phyloP scores from a whole-genome alignment of 805 yeast species.

The Metschnikowia kofuensis region DNA sequence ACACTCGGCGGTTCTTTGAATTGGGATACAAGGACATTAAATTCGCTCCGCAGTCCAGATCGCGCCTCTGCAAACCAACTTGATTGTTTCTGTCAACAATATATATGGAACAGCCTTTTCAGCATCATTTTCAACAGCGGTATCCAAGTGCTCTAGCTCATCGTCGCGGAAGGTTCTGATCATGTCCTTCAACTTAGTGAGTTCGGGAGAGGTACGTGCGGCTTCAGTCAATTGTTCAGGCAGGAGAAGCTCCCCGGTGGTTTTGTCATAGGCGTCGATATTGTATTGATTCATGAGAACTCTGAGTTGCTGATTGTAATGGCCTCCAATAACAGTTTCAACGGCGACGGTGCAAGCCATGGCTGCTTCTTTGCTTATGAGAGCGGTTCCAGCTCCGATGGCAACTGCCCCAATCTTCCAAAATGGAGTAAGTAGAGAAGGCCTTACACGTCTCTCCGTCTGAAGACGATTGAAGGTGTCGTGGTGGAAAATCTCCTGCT shows the following conservation, averaged over 20 bases:
- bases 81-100: constrained; percentile 83
- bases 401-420: constrained; percentile 92
- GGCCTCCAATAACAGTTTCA: constrained; percentile 96
- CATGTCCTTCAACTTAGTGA: constrained; percentile 53
- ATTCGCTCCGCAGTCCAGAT: constrained; percentile 88
- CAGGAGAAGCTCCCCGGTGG: constrained; percentile 28
- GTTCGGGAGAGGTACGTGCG: constrained; percentile 48
- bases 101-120: constrained; percentile 90
- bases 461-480: constrained; percentile 79
- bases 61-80: constrained; percentile 79
- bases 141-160: constrained; percentile 91
- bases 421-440: constrained; percentile 84
- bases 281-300: constrained; percentile 66
- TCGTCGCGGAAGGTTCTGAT: constrained; percentile 85
- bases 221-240: constrained; percentile 23
- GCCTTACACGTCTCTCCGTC: constrained; percentile 75
- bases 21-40: constrained; percentile 23
- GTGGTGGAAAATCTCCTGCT: constrained; percentile 91
- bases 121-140: constrained; percentile 90
- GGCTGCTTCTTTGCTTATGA: constrained; percentile 90
- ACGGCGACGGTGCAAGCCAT: constrained; percentile 99
- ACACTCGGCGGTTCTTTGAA: too few species aligned
- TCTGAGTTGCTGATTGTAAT: constrained; percentile 87
- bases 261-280: constrained; percentile 37
- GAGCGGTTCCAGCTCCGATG: constrained; percentile 83